Evolutionary conservation across 2,329 filamentous ascomycete genomes (phyloP), one percentile per base, ranked within the genome.

Genomic region (Phialophora chinensis): DNA sequence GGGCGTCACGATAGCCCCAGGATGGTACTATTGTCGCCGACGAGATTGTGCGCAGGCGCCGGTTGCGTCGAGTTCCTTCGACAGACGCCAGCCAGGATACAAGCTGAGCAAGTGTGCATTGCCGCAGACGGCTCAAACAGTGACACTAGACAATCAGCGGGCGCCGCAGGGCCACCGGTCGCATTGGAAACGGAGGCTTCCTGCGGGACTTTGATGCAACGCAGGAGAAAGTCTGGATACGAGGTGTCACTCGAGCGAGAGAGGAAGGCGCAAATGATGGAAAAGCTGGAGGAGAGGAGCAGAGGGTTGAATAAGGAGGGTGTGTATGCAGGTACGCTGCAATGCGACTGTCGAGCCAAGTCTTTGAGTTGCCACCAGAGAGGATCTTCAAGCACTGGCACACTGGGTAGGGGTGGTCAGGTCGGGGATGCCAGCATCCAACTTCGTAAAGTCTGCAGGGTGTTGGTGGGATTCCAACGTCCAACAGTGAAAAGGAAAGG

Each of bases 51-150:
- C 62, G 65, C 64, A 63, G 62, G 25, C 35, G 23, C 55, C 53
- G 44, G 23, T 38, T 68, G 31, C 35, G 47, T 50, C 55, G n/a
- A 33, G 55, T 62, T 65, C 66, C 63, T 66, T 68, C 62, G 60
- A 68, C 57, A 57, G 52, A 44, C 56, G 63, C 63, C 56, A 44
- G 60, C 47, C 59, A 61, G 59, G 50, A 35, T 63, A 35, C 35
- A 50, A n/a, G 50, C 59, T 56, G 50, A 55, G 57, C 65, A 58
- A 65, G 49, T 38, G 44, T 52, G 65, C 68, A 70, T 70, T 68
- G 67, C 65, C 66, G 63, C 66, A 50, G 42, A 42, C 20, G 20
- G 25, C 20, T 60, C 44, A 44, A 56, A 20, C 14, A 57, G 44
- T 29, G 44, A 50, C 31, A 50, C 49, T 11, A 50, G n/a, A 23